Conservation (phyloP, 805 yeast species). For the Candida sonorensis region DNA sequence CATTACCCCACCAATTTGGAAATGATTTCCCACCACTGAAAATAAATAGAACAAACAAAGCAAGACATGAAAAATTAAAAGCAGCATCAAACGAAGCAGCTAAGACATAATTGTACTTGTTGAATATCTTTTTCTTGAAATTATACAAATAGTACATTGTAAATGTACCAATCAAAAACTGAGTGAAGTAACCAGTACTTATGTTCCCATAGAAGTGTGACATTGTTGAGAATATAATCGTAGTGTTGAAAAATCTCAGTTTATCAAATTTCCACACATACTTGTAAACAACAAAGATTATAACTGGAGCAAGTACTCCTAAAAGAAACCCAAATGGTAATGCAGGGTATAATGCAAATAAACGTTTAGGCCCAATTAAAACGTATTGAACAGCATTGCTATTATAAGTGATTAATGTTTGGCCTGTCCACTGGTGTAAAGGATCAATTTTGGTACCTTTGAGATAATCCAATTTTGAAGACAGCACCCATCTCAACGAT, state of each 20-base stretch:
- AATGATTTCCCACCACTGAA: slow-evolving; percentile 11
- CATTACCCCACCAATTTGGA: slow-evolving; percentile 48
- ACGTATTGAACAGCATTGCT: slow-evolving; percentile 47
- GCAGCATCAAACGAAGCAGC: slow-evolving; percentile 51
- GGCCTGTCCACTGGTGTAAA: slow-evolving; percentile 48
- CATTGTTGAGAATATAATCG: slow-evolving; percentile 43
- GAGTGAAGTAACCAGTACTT: slow-evolving; percentile 42
- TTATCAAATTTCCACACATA: slow-evolving; percentile 1
- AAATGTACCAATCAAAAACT: slow-evolving; percentile 40
- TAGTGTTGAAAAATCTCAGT: slow-evolving; percentile 37
- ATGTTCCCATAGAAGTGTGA: slow-evolving; percentile 42
- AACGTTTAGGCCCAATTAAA: slow-evolving; percentile 39
- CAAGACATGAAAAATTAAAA: slow-evolving; percentile 35
- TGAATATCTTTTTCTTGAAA: slow-evolving; percentile 34
- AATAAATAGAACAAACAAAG: slow-evolving; percentile 29
- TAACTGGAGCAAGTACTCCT: slow-evolving; percentile 34
- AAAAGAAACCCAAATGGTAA: slow-evolving; percentile 39
- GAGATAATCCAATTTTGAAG: slow-evolving; percentile 29
- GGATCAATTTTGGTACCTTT: slow-evolving; percentile 31
- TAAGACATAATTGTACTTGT: slow-evolving; percentile 37
- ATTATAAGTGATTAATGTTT: slow-evolving; percentile 32
- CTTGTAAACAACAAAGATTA: slow-evolving; percentile 18
- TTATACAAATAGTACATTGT: slow-evolving; percentile 39
- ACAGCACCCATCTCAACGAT: slow-evolving; percentile 41
- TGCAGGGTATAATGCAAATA: slow-evolving; percentile 35